Evolutionary conservation across 805 yeast species (phyloP), one percentile per base, ranked within the genome.

Genomic region (Saturnispora sanitii): DNA sequence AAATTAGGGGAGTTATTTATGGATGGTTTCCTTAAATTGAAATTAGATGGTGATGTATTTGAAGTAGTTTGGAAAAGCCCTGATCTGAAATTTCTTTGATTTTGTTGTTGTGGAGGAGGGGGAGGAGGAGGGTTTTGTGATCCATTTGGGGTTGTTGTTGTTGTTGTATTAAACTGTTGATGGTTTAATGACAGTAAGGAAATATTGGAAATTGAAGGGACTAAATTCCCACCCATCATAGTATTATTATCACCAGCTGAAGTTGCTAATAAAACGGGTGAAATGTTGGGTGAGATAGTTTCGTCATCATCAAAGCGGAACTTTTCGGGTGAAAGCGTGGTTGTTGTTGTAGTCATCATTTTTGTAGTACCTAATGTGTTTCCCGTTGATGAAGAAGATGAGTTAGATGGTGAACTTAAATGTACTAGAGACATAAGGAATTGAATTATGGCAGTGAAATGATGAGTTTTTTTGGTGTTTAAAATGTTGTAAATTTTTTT

Each of bases 221-320:
- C 53, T 17, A 62, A 45, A 16, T 52, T 38, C 2, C 61, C 61
- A 6, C 55, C 60, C 19, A 54, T 43, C n/a, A 56, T n/a, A n/a
- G n/a, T n/a, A n/a, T n/a, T n/a, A n/a, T n/a, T n/a, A n/a, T n/a
- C 64, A 4, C 64, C 65, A 4, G 58, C 60, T 0, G 66, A 61
- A 1, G 62, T 55, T 2, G 66, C 67, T 28, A 59, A 47, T 34
- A 62, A 50, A 22, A 49, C 53, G 8, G 66, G 64, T 6, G 66
- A 56, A 48, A 35, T 36, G 22, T 35, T 43, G 7, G 41, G 36
- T 21, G 35, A 35, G 4, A 35, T n/a, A n/a, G 23, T 20, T 6
- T 32, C 35, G n/a, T 32, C 35, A 25, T 30, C 30, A 17, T 25
- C 25, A 16, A 11, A 21, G 17, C 26, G 15, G n/a, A 19, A 33